Percentiles rank a stretch among this genome's conserved stretches.
Conservation (phyloP, 1,139 yeast genomes). For the Kazachstania sp. region DNA sequence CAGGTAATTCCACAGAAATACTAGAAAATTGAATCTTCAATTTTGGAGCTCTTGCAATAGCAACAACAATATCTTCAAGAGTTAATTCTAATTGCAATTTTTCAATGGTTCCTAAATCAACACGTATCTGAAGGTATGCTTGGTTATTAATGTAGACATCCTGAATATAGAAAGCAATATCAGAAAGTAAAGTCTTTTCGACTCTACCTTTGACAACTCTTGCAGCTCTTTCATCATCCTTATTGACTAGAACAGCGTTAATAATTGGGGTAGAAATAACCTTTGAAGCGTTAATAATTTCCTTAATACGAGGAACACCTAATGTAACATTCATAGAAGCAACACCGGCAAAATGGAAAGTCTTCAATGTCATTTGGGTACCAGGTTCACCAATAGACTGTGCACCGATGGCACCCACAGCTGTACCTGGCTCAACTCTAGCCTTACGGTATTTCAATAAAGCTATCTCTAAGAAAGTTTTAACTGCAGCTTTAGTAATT, state of each 20-base stretch:
- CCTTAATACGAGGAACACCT: slow-evolving; percentile 98
- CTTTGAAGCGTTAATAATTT: slow-evolving; percentile 94
- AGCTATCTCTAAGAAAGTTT: slow-evolving; percentile 68
- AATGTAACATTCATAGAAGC: slow-evolving; percentile 97
- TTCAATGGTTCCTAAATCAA: slow-evolving; percentile 80
- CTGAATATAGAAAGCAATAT: slow-evolving; percentile 80
- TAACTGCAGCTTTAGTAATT: slow-evolving; percentile 53
- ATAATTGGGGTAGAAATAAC: slow-evolving; percentile 94
- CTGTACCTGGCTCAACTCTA: slow-evolving; percentile 97
- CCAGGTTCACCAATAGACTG: slow-evolving; percentile 99
- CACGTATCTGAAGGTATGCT: slow-evolving; percentile 72
- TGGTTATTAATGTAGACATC: slow-evolving; percentile 81
- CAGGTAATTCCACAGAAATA: slow-evolving; percentile 59
- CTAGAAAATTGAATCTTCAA: slow-evolving; percentile 71
- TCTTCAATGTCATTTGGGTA: slow-evolving; percentile 97
- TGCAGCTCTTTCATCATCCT: slow-evolving; percentile 93
- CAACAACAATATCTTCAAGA: slow-evolving; percentile 76
- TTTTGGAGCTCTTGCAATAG: slow-evolving; percentile 79
- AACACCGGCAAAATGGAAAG: slow-evolving; percentile 99
- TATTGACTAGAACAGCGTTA: slow-evolving; percentile 87
- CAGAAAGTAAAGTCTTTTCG: slow-evolving; percentile 83
- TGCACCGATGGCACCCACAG: slow-evolving; percentile 99
- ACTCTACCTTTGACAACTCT: slow-evolving; percentile 97
- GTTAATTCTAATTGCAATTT: slow-evolving; percentile 82
- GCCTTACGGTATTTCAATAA: slow-evolving; percentile 79